A percentile compares a stretch with the other conserved stretches of the same genome.
Conservation (phyloP, 495 filamentous ascomycete species). For the Lasiosphaeria hispida region DNA sequence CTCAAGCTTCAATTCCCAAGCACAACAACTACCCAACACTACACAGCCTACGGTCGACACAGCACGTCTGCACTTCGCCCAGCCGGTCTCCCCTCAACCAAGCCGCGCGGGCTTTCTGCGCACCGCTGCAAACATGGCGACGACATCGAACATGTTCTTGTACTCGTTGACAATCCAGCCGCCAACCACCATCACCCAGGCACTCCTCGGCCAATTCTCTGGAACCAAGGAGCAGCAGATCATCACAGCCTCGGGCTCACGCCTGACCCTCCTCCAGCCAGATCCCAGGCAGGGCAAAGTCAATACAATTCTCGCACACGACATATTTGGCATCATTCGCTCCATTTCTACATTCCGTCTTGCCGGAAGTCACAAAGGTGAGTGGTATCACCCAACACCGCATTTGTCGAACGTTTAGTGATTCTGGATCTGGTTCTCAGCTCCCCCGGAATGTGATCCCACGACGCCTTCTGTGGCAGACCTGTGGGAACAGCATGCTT, state of each 20-base stretch:
- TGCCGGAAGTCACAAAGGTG: conserved; percentile 95
- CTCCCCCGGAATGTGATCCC: conserved; percentile 36
- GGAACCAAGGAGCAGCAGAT: conserved; percentile 97
- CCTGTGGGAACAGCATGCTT: conserved; percentile 19
- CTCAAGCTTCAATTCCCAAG: not conserved
- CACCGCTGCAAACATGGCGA: conserved; percentile 70
- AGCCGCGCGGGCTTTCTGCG: conserved; percentile 56
- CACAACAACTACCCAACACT: not conserved
- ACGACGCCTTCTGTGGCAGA: conserved; percentile 23
- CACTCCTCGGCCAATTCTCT: conserved; percentile 88
- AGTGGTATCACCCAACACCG: conserved; percentile 43
- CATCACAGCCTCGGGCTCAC: conserved; percentile 86
- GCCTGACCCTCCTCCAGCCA: conserved; percentile 81
- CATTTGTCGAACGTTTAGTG: conserved; percentile 75
- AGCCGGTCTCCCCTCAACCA: conserved; percentile 15
- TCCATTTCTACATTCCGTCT: conserved; percentile 83
- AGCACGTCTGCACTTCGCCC: not conserved
- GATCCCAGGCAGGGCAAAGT: conserved; percentile 84
- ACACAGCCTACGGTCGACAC: conserved; percentile 3
- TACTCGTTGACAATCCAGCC: conserved; percentile 93
- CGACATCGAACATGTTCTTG: conserved; percentile 95
- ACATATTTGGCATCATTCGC: conserved; percentile 94
- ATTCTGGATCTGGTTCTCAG: conserved; percentile 69
- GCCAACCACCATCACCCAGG: conserved; percentile 82
- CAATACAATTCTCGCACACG: conserved; percentile 77